Evolutionary conservation across 2,329 filamentous ascomycete species (phyloP), one percentile per base, ranked within the genome.

Genomic region (Phaeosphaeriaceae sp.): DNA sequence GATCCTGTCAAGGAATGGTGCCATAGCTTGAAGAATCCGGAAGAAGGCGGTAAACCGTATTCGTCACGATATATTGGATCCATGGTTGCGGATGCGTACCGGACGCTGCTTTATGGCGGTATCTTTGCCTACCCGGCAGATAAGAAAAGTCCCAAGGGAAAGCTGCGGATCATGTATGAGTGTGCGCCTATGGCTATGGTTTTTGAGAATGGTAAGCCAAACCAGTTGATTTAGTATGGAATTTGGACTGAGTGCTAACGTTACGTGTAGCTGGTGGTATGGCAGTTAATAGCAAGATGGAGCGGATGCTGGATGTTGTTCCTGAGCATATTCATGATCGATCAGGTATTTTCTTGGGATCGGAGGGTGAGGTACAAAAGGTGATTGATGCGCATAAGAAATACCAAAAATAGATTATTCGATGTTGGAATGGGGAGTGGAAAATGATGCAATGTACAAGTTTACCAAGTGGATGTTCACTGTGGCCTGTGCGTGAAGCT

Each of bases 111-210:
- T 49, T 99, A 99, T 73, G 94, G 94, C 52, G 94, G 94, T 61
- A 89, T 99, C 71, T 99, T 99, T 75, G 94, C 94, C 36, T 99
- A 99, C 73, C 94, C 94, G 0, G 90, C 93, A 12, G 94, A 99
- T 72, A 95, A 92, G 81, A 97, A 99, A 87, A 96, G 89, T 70
- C 91, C 92, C 58, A 99, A 97, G 85, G 94, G 94, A 63, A 99
- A 99, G 82, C 83, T 99, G 62, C 85, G 94, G 60, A 99, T 99
- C 62, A 75, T 99, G 66, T 99, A 99, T 77, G 94, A 99, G 80
- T 99, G 94, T 73, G 94, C 94, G 12, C 94, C 94, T 32, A 99
- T 99, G 94, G 94, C 94, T 18, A 89, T 97, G 87, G 85, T 99
- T 6, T 97, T 99, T 75, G 94, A 99, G 78, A 97, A 99, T 77